These are phyloP conservation scores for Plectosphaerella cucumerina DNA, from an alignment of 2,329 filamentous ascomycete genomes.

Conservation along the genomic window DNA sequence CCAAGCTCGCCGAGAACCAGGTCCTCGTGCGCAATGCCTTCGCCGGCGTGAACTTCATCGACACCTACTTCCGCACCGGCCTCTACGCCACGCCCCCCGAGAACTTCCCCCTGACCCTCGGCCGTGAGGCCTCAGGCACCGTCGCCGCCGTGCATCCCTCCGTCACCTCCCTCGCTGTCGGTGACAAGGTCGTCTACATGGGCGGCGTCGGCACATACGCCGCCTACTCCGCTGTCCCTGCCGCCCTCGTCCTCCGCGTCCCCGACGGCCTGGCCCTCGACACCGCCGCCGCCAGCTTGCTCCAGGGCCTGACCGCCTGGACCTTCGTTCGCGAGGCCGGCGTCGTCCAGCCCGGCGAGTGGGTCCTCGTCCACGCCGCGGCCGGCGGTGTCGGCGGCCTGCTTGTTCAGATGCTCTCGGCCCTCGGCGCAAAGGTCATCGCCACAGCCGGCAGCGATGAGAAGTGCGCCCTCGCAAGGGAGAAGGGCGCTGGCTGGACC, in stretches of 20 bases:
- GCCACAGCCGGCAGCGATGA: conserved; percentile 71
- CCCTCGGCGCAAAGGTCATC: conserved; percentile 72
- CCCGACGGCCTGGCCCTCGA: conserved; percentile 59
- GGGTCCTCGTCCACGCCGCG: conserved; percentile 79
- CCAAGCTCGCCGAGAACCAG: conserved; percentile 62
- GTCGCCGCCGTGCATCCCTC: conserved; percentile 58
- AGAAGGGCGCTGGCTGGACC: conserved; percentile 66
- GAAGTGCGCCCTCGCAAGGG: conserved; percentile 66
- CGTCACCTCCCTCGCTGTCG: conserved; percentile 50
- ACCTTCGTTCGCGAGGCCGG: conserved; percentile 74
- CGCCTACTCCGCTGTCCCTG: conserved; percentile 50
- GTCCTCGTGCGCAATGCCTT: conserved; percentile 78
- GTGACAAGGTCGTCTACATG: conserved; percentile 71
- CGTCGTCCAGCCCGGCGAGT: conserved; percentile 72
- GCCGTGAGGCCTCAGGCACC: conserved; percentile 73
- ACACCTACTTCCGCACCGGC: conserved; percentile 85
- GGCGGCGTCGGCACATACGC: conserved; percentile 45
- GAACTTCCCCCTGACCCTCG: conserved; percentile 67
- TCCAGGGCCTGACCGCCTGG: conserved; percentile 81
- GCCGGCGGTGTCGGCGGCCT: conserved; percentile 77
- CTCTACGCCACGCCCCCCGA: conserved; percentile 62
- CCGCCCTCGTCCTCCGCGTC: conserved; percentile 54
- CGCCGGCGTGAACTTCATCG: conserved; percentile 83
- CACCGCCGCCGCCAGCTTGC: conserved; percentile 62
- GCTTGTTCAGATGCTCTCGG: conserved; percentile 69